These are phyloP conservation scores for Penicillium capsulatum DNA, from an alignment of 2,329 filamentous ascomycete species.

Conservation along the genomic window DNA sequence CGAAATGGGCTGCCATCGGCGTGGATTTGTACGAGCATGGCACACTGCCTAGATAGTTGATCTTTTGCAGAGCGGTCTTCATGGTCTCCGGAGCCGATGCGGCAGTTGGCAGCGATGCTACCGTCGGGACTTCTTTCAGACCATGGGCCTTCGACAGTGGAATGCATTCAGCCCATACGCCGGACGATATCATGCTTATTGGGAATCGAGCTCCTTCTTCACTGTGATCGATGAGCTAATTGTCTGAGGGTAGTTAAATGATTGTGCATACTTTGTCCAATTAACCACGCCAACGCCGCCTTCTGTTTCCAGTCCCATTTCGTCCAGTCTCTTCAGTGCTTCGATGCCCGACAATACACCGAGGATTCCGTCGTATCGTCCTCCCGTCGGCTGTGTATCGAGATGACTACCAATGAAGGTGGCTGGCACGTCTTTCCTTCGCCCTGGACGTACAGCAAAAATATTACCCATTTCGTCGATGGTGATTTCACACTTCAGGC, in stretches of 20 bases:
- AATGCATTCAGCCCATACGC: conserved; percentile 68
- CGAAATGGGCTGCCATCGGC: conserved; percentile 70
- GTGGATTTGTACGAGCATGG: conserved; percentile 55
- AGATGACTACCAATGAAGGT: conserved; percentile 69
- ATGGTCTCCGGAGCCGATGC: conserved; percentile 58
- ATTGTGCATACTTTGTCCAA: conserved; percentile 31
- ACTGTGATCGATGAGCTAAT: conserved; percentile 38
- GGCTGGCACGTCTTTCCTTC: conserved; percentile 53
- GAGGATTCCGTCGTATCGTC: conserved; percentile 59
- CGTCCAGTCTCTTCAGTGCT: conserved; percentile 63
- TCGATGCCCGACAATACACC: conserved; percentile 71
- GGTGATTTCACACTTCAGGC: conserved; percentile 62
- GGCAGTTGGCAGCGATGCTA: conserved; percentile 40
- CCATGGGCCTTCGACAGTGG: conserved; percentile 59
- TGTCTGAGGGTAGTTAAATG: background rate
- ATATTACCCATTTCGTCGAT: conserved; percentile 77
- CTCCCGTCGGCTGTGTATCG: conserved; percentile 57
- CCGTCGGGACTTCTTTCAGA: conserved; percentile 56
- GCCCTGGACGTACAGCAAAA: conserved; percentile 67
- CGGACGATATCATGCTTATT: conserved; percentile 66
- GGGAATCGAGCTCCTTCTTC: conserved; percentile 78
- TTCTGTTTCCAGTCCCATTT: conserved; percentile 64
- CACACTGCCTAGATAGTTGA: conserved; percentile 62
- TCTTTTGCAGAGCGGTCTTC: conserved; percentile 65
- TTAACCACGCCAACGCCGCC: conserved; percentile 71